phyloP scores from a whole-genome alignment of 1,284 basidiomycete species.

The Malassezia furfur region DNA sequence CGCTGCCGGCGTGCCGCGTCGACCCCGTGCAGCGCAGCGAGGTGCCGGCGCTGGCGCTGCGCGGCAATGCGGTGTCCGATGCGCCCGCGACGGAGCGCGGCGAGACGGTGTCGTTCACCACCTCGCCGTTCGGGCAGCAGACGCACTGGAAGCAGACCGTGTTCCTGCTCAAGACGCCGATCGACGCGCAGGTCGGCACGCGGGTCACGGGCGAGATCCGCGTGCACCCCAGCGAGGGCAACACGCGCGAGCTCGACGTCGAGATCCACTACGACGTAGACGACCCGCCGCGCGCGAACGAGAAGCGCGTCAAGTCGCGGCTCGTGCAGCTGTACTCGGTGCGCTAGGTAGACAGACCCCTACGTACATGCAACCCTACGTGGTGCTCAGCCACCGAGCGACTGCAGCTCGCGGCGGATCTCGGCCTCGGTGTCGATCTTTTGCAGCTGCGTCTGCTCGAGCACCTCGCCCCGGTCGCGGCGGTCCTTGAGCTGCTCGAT shows the following conservation, averaged over 20 bases:
- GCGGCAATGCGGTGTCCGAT: constrained; percentile 58
- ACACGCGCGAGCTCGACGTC: constrained; percentile 78
- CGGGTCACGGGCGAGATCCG: constrained; percentile 70
- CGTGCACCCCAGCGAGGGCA: constrained; percentile 69
- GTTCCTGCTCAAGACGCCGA: constrained; percentile 73
- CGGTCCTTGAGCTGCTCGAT: constrained; percentile 91
- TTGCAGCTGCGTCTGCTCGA: constrained; percentile 85
- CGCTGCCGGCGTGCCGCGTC: constrained; percentile 21
- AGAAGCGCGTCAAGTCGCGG: constrained; percentile 13
- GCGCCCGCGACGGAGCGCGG: constrained; percentile 49
- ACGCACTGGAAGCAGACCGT: constrained; percentile 99
- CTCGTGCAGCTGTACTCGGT: constrained; percentile 16
- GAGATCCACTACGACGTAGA: constrained; percentile 71
- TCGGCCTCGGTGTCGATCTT: constrained; percentile 83
- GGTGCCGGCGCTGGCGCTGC: constrained; percentile 67
- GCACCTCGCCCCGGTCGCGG: constrained; percentile 69
- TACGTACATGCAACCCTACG: too few relatives aligned
- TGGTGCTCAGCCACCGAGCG: constrained; percentile 45
- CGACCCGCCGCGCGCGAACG: constrained; percentile 3
- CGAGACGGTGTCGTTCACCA: constrained; percentile 72
- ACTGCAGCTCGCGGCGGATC: constrained; percentile 67
- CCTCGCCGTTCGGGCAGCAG: constrained; percentile 69
- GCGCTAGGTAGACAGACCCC: neutral
- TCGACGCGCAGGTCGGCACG: constrained; percentile 66
- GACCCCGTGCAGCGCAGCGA: constrained; percentile 20